Evolutionary conservation across 768 basidiomycete species (phyloP), one percentile per base, ranked within the genome.

Genomic region (Lactarius trivialis): DNA sequence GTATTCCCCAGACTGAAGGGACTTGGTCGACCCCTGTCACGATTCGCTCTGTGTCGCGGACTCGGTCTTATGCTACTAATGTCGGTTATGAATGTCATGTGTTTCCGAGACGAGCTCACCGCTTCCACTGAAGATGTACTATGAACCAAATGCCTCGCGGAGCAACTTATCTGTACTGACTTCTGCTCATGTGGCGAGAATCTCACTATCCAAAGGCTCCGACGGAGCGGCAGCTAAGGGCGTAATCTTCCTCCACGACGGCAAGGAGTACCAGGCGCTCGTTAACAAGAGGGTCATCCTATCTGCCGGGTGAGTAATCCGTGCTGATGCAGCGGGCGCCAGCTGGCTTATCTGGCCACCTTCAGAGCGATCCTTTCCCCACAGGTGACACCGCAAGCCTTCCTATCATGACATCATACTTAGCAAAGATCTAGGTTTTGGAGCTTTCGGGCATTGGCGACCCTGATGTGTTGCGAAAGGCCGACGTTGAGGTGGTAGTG

Each of bases 151-250:
- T 48, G 51, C 63, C 14, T 58, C 60, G 7, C 63, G 69, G 26
- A 43, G 24, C 26, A 71, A 71, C 53, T 51, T 71, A 8, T 30
- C 24, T 14, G 70, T 71, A 48, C 55, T 71, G 28, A 59, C 64
- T 12, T 63, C 53, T 7, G 64, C 64, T 39, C 61, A 64, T 26
- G 64, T 65, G 11, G 32, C 57, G 51, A 65, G 39, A 41, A 34
- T 62, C 21, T 45, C 55, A 19, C 26, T 65, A n/a, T 45, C 49
- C n/a, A 54, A 61, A 53, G 26, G 7, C 30, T 24, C n/a, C 5
- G 28, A 17, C 3, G 54, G 45, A 32, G 51, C 51, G 15, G 57
- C 55, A 3, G 65, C 62, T 19, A 34, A 45, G 11, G n/a, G 56
- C 24, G 66, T 67, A 24, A 24, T 34, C 8, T 67, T 67, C 56